Conservation (phyloP, 2,329 filamentous ascomycete genomes). For the Monosporascus sp. region DNA sequence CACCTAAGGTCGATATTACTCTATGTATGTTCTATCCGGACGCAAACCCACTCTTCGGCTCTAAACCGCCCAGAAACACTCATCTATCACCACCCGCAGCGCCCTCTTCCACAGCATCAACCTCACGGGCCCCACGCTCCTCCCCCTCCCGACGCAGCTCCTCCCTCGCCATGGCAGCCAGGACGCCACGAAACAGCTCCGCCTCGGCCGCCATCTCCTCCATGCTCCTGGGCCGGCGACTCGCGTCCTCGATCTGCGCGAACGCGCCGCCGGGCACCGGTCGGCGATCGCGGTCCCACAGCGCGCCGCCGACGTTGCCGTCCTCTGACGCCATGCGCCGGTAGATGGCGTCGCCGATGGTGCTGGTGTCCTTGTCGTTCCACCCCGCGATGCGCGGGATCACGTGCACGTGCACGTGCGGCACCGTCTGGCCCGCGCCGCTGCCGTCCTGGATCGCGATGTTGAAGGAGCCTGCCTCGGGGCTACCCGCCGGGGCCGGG, state of each 20-base stretch:
- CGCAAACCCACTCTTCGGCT: too few species aligned
- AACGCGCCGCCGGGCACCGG: slow-evolving; percentile 54
- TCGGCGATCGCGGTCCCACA: slow-evolving; percentile 35
- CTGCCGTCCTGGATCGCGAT: slow-evolving; percentile 91
- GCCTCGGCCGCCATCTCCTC: slow-evolving; percentile 81
- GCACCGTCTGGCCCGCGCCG: slow-evolving; percentile 88
- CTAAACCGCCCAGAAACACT: too few species aligned
- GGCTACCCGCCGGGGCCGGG: slow-evolving; percentile 38
- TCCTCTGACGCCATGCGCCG: slow-evolving; percentile 76
- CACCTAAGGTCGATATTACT: too few species aligned
- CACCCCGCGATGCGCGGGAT: slow-evolving; percentile 27
- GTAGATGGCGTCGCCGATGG: slow-evolving; percentile 55
- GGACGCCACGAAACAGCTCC: slow-evolving; percentile 51
- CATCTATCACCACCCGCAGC: background rate
- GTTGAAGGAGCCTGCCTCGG: slow-evolving; percentile 72
- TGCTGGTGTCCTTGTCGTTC: slow-evolving; percentile 21
- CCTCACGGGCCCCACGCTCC: too few species aligned
- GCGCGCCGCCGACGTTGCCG: slow-evolving; percentile 71
- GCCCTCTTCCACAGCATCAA: background rate
- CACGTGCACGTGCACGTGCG: slow-evolving; percentile 83
- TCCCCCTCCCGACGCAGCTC: slow-evolving; percentile 14
- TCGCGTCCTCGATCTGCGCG: slow-evolving; percentile 66
- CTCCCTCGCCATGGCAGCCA: slow-evolving; percentile 38
- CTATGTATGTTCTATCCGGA: too few species aligned
- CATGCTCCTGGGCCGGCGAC: slow-evolving; percentile 60